Conservation (phyloP, 2,329 filamentous ascomycete species). For the Xylariaceae sp. region DNA sequence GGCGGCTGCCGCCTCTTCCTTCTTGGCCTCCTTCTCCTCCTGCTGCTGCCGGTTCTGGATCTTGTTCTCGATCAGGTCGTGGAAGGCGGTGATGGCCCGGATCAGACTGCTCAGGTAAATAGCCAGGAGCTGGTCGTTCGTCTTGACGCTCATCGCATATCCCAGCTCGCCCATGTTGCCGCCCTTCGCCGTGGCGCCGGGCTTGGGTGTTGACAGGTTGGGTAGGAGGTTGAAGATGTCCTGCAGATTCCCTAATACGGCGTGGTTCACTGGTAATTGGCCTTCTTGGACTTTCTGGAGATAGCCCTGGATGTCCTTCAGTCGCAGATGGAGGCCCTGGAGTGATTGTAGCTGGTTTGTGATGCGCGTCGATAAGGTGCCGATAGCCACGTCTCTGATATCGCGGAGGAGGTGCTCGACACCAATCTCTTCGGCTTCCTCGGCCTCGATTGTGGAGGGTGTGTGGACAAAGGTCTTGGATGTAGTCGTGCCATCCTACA, state of each 20-base stretch:
- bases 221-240: constrained; percentile 98
- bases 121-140: constrained; percentile 96
- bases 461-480: constrained; percentile 98
- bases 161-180: constrained; percentile 68
- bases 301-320: constrained; percentile 92
- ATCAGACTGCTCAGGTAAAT: constrained; percentile 97
- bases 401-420: constrained; percentile 96
- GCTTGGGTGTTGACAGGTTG: constrained; percentile 80
- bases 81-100: constrained; percentile 95
- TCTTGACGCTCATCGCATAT: constrained; percentile 98
- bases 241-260: constrained; percentile 95
- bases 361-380: constrained; percentile 91
- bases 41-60: constrained; percentile 97
- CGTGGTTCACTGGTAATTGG: constrained; percentile 91
- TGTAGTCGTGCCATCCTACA: constrained; percentile 89
- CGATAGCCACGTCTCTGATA: constrained; percentile 95
- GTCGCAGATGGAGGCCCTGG: constrained; percentile 86
- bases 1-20: constrained; percentile 40
- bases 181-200: constrained; percentile 50
- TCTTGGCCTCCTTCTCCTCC: constrained; percentile 88
- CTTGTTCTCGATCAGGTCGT: constrained; percentile 99
- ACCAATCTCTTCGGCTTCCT: constrained; percentile 97
- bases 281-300: constrained; percentile 92
- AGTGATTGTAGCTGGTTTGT: constrained; percentile 96
- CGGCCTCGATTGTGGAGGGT: constrained; percentile 94